Conservation (phyloP, 1,139 yeast genomes). For the Taiozyma sp. region DNA sequence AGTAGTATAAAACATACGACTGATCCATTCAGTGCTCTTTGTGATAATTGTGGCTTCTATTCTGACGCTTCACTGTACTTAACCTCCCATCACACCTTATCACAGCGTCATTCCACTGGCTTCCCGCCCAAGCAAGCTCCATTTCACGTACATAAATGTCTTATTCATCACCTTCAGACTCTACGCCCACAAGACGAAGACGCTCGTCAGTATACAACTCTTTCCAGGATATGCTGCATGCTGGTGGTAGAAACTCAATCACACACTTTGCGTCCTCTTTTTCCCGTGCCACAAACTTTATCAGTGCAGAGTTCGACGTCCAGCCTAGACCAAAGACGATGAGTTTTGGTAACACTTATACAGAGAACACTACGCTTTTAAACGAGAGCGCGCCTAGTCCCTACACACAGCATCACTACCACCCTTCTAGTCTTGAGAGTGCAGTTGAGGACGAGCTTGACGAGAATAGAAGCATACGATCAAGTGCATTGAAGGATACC, state of each 20-base stretch:
- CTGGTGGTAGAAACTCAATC: constrained; percentile 22
- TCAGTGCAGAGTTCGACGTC: constrained; percentile 22
- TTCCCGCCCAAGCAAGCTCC: neutral
- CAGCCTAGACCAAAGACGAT: constrained; percentile 13
- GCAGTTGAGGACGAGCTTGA: constrained; percentile 46
- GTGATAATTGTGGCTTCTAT: neutral
- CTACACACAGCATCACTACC: neutral
- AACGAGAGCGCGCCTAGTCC: neutral
- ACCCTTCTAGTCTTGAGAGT: neutral
- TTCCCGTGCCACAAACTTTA: constrained; percentile 20
- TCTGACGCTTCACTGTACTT: neutral
- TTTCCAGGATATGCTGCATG: constrained; percentile 17
- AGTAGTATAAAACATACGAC: neutral
- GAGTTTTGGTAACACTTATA: constrained; percentile 10
- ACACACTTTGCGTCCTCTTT: constrained; percentile 21
- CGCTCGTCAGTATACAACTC: constrained; percentile 18
- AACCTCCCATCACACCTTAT: too few species aligned
- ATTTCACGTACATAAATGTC: neutral
- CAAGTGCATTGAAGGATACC: constrained; percentile 37
- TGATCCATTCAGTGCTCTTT: neutral
- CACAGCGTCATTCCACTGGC: neutral
- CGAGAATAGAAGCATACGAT: constrained; percentile 31
- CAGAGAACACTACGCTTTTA: constrained; percentile 10
- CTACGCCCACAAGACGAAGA: constrained; percentile 9
- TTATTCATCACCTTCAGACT: constrained; percentile 1